These are phyloP conservation scores for Boletus speciosus DNA, from an alignment of 768 basidiomycete species.

Conservation along the genomic window DNA sequence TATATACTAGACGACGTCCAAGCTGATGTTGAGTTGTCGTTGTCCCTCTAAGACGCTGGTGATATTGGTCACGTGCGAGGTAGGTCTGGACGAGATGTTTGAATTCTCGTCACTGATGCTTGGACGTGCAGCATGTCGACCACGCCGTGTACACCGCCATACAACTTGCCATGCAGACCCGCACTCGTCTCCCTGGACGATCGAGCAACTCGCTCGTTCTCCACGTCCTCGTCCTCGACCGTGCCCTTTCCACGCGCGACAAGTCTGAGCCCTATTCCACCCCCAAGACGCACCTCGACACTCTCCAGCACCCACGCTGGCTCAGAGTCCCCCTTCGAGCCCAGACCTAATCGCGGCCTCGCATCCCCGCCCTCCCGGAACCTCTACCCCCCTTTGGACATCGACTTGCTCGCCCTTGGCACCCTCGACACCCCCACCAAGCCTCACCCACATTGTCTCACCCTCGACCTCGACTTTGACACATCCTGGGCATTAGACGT, in stretches of 20 bases:
- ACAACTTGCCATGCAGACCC: not conserved
- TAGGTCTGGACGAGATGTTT: constrained; percentile 9
- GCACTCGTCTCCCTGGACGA: not conserved
- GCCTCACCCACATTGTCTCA: constrained; percentile 9
- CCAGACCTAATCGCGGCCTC: constrained; percentile 10
- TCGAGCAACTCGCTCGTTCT: not conserved
- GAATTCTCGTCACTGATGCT: not conserved
- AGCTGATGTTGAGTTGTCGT: not conserved
- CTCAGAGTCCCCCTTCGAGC: constrained; percentile 20
- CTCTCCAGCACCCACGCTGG: constrained; percentile 9
- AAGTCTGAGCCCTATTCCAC: not conserved
- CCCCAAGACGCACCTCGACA: constrained; percentile 4
- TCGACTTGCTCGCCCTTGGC: constrained; percentile 7
- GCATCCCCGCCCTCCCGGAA: not conserved
- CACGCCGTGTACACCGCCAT: constrained; percentile 28
- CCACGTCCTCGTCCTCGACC: constrained; percentile 10
- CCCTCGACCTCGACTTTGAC: constrained; percentile 24
- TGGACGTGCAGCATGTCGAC: constrained; percentile 30
- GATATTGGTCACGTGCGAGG: constrained; percentile 28
- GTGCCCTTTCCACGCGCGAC: constrained; percentile 20
- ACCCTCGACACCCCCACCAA: constrained; percentile 7
- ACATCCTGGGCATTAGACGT: constrained; percentile 15
- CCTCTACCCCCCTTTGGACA: constrained; percentile 9
- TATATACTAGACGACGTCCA: constrained; percentile 12
- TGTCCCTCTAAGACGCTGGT: not conserved